Conservation (phyloP, 495 filamentous ascomycete genomes). For the Penicillium robsamsonii region DNA sequence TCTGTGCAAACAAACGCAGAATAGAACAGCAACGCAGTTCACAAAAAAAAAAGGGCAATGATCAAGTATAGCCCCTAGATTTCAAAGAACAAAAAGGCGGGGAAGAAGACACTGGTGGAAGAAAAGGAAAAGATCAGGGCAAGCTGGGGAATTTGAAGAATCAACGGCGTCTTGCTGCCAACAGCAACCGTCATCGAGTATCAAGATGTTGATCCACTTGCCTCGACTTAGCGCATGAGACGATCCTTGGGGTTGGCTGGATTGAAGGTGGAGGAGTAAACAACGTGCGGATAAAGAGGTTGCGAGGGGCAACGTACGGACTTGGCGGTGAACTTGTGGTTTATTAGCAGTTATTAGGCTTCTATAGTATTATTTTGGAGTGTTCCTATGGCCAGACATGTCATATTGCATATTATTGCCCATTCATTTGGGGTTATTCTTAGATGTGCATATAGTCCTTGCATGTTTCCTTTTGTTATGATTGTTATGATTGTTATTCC, state of each 20-base stretch:
- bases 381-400: neutral
- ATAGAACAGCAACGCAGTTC: slow-evolving; percentile 23
- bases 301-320: slow-evolving; percentile 41
- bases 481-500: neutral
- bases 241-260: slow-evolving; percentile 32
- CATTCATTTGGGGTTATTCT: neutral
- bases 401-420: slow-evolving; percentile 11
- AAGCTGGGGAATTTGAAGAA: slow-evolving; percentile 37
- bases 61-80: slow-evolving; percentile 12
- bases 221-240: slow-evolving; percentile 31
- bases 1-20: slow-evolving; percentile 20
- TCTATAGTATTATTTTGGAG: slow-evolving; percentile 7
- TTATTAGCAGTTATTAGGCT: slow-evolving; percentile 3
- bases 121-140: slow-evolving; percentile 20
- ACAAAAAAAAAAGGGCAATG: neutral
- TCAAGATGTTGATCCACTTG: slow-evolving; percentile 26
- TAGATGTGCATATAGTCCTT: slow-evolving; percentile 1
- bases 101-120: slow-evolving; percentile 15
- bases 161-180: slow-evolving; percentile 19
- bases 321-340: slow-evolving; percentile 25
- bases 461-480: neutral
- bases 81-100: slow-evolving; percentile 21
- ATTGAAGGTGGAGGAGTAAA: slow-evolving; percentile 35
- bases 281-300: slow-evolving; percentile 36
- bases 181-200: slow-evolving; percentile 32